Conservation (phyloP, 2,329 filamentous ascomycete species). For the Ilyonectria mors-panacis region DNA sequence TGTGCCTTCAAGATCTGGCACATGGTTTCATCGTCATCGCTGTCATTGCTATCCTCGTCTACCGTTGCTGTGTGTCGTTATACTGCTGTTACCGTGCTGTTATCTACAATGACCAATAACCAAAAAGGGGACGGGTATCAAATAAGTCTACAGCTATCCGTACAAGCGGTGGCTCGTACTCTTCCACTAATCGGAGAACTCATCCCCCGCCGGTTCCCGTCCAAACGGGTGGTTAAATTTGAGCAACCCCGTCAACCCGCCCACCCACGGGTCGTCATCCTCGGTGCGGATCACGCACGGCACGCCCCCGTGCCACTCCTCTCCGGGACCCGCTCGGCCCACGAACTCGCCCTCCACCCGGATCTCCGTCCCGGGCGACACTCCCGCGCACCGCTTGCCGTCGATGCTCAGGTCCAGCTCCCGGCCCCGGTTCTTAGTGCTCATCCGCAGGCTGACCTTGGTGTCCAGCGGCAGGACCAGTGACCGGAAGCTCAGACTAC, state of each 20-base stretch:
- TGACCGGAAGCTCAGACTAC: constrained; percentile 92
- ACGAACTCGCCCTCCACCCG: constrained; percentile 91
- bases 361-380: constrained; percentile 85
- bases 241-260: constrained; percentile 89
- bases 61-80: neutral
- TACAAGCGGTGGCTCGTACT: neutral
- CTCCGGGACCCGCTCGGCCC: constrained; percentile 57
- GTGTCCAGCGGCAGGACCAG: constrained; percentile 90
- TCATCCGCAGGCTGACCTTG: constrained; percentile 85
- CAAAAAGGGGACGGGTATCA: constrained; percentile 20
- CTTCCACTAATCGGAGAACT: constrained; percentile 45
- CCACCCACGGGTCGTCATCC: constrained; percentile 95
- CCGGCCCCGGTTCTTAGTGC: constrained; percentile 82
- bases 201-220: constrained; percentile 52
- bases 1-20: neutral
- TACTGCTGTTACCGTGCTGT: neutral
- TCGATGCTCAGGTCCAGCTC: constrained; percentile 87
- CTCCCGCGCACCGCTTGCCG: constrained; percentile 77
- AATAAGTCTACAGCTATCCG: constrained; percentile 15
- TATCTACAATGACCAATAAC: neutral
- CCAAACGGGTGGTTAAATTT: constrained; percentile 99
- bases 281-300: constrained; percentile 87
- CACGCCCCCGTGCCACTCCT: constrained; percentile 82
- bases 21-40: neutral
- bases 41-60: neutral